phyloP scores from a whole-genome alignment of 176 grass and related monocot genomes.

The Carex kokanica region DNA sequence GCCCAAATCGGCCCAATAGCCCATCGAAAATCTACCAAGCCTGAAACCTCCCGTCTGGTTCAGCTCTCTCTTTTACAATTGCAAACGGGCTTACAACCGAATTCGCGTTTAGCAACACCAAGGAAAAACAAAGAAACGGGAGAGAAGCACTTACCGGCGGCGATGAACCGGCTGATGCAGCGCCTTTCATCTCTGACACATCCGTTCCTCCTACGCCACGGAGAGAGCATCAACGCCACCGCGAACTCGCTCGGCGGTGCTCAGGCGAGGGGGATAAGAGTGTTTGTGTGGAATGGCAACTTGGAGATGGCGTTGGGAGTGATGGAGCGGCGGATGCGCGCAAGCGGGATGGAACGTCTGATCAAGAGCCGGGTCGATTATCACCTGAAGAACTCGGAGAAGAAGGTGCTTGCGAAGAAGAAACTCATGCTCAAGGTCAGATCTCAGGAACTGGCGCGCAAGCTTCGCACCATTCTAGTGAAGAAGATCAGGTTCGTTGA shows the following conservation, averaged over 20 bases:
- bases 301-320: slow-evolving; percentile 59
- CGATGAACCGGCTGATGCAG: slow-evolving; percentile 28
- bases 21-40: not conserved
- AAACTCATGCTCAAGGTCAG: slow-evolving; percentile 62
- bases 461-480: slow-evolving; percentile 72
- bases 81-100: not conserved
- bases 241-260: not conserved
- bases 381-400: slow-evolving; percentile 95
- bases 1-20: not conserved
- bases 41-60: not conserved
- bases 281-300: slow-evolving; percentile 77
- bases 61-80: not conserved
- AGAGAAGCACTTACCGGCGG: not conserved
- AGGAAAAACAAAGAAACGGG: not conserved
- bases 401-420: slow-evolving; percentile 88
- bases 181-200: not conserved
- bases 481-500: slow-evolving; percentile 84
- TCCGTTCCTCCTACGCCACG: not conserved
- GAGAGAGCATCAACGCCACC: slow-evolving; percentile 3
- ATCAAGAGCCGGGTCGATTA: slow-evolving; percentile 46
- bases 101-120: not conserved
- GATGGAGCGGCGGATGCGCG: slow-evolving; percentile 78
- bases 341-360: slow-evolving; percentile 83
- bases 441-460: slow-evolving; percentile 80
- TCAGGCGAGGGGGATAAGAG: slow-evolving; percentile 58